Evolutionary conservation across 345 rosid species (phyloP), one percentile per base, ranked within the genome.

Genomic region (Citrus hindsii): DNA sequence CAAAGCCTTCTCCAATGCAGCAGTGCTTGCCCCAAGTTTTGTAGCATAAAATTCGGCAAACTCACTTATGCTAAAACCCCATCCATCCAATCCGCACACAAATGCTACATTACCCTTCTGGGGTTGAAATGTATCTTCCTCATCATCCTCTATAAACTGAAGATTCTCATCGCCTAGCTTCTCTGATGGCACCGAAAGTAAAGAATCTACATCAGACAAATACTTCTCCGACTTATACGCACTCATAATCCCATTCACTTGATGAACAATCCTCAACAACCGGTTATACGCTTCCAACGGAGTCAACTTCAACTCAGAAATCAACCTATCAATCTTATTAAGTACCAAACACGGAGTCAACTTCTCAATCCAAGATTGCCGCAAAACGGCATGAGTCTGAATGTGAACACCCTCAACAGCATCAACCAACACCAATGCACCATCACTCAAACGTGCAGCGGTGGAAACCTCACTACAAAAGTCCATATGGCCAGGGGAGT

Each of bases 401-500:
- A 69, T 25, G 58, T 92, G 99, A 0, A 92, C 96, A 53, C 99
- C 97, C 77, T 95, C 98, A 51, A 94, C 99, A 48, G 99, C 98
- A 87, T 96, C 98, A 69, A 96, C 98, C 85, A 94, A 82, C 79
- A 96, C 88, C 85, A 92, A 84, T 1, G 94, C 97, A 13, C 97
- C 99, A 19, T 94, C 99, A 66, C 99, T 93, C 86, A 93, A 84
- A 53, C 97, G 79, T 21, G 98, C 99, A 16, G 97, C 98, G 2
- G 93, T 96, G 0, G 98, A 96, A 55, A 94, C 98, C 83, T 96
- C 98, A 76, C 98, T 90, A 77, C 98, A 96, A 66, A 96, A 96
- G 69, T 94, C 99, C 98, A 96, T 94, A 78, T 95, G 99, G 21
- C 99, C 99, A 37, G 99, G 98, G 35, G 98, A 92, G 56, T 96